Percentiles rank a stretch among this genome's conserved stretches.
These are phyloP conservation scores for Beauveria caledonica DNA, from an alignment of 2,329 filamentous ascomycete genomes.

Conservation along the genomic window DNA sequence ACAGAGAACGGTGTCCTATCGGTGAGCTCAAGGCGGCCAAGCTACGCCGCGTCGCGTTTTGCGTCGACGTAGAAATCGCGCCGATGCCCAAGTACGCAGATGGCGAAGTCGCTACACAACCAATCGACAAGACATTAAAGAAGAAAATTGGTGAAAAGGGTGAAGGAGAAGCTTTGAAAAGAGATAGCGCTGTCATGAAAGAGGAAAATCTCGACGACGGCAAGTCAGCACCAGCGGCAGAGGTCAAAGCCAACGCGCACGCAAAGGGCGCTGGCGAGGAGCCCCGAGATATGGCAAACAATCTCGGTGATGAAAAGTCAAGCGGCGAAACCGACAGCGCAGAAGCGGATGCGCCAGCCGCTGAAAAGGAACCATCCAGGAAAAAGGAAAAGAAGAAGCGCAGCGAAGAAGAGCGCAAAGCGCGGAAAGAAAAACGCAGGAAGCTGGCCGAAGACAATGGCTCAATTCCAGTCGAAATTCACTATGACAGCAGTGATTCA, in stretches of 20 bases:
- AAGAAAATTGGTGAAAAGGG: slow-evolving; percentile 59
- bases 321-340: neutral
- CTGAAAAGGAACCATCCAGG: slow-evolving; percentile 39
- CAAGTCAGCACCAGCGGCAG: slow-evolving; percentile 1
- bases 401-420: slow-evolving; percentile 86
- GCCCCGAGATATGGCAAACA: neutral
- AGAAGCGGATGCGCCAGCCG: slow-evolving; percentile 24
- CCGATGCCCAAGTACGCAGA: slow-evolving; percentile 74
- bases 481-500: slow-evolving; percentile 60
- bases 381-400: slow-evolving; percentile 97
- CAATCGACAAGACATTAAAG: slow-evolving; percentile 33
- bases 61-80: slow-evolving; percentile 94
- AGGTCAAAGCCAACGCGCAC: neutral
- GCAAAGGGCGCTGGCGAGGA: neutral
- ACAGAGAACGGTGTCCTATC: slow-evolving; percentile 71
- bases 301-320: neutral
- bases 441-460: slow-evolving; percentile 83
- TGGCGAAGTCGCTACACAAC: slow-evolving; percentile 32
- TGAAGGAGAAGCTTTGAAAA: slow-evolving; percentile 67
- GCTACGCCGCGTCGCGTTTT: slow-evolving; percentile 83
- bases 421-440: slow-evolving; percentile 82
- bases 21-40: slow-evolving; percentile 73
- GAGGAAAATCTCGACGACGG: slow-evolving; percentile 25
- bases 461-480: slow-evolving; percentile 74
- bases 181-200: slow-evolving; percentile 52